These are phyloP conservation scores for Posidonia australis DNA, from an alignment of 106 monocot species.

Conservation along the genomic window DNA sequence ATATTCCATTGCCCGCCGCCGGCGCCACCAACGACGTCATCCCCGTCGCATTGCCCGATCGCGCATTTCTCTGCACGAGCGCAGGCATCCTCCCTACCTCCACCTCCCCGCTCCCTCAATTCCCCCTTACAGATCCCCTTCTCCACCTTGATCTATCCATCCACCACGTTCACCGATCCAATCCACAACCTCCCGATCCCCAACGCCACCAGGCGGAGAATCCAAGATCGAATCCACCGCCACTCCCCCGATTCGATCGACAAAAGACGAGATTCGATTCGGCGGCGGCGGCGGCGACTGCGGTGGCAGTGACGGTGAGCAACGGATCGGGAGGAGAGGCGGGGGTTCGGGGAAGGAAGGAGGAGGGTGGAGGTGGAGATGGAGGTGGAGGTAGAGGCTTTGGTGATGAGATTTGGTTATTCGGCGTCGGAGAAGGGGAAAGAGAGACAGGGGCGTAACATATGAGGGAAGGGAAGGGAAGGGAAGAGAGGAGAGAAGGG, in stretches of 20 bases:
- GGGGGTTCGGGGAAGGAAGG: not conserved
- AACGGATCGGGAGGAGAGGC: slow-evolving; percentile 2
- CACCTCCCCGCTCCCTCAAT: slow-evolving; percentile 1
- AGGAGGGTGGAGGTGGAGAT: slow-evolving; percentile 4
- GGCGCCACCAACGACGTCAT: not conserved
- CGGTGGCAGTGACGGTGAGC: not conserved
- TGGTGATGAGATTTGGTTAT: slow-evolving; percentile 12
- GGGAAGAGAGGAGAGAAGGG: not conserved
- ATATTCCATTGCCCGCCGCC: slow-evolving; percentile 29
- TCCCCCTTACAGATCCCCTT: not conserved
- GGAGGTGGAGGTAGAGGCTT: slow-evolving; percentile 11
- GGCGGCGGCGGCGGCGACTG: not conserved
- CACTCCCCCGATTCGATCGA: not conserved
- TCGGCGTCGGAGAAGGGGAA: slow-evolving; percentile 9
- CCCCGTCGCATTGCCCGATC: slow-evolving; percentile 19
- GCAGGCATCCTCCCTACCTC: slow-evolving; percentile 34
- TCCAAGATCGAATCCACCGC: not conserved
- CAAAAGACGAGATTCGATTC: not conserved
- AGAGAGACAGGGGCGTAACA: slow-evolving; percentile 20
- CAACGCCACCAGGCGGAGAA: not conserved
- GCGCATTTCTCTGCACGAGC: slow-evolving; percentile 19
- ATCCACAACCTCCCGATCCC: not conserved
- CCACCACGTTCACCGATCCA: not conserved
- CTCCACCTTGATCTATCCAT: slow-evolving; percentile 16
- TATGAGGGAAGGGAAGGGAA: slow-evolving; percentile 12